phyloP scores from a whole-genome alignment of 1,284 basidiomycete genomes.

The Apiotrichum gamsii region DNA sequence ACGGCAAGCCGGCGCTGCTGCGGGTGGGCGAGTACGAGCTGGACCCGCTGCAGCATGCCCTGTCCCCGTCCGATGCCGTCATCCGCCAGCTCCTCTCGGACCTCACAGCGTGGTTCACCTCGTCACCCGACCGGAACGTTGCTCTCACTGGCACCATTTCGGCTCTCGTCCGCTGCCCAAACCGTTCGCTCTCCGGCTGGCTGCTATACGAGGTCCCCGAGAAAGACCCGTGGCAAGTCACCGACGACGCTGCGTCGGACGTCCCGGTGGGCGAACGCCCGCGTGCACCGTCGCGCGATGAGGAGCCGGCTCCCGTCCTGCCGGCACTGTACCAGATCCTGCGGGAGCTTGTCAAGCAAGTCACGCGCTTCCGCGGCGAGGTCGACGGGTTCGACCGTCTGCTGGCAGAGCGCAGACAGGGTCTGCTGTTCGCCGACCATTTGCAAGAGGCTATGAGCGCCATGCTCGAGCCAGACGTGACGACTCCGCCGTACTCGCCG shows the following conservation, averaged over 20 bases:
- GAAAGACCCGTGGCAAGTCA: conserved; percentile 24
- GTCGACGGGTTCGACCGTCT: conserved; percentile 72
- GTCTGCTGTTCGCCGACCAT: conserved; percentile 86
- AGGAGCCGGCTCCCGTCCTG: conserved; percentile 8
- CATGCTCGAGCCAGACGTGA: conserved; percentile 49
- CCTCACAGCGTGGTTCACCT: conserved; percentile 71
- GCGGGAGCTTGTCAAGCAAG: conserved; percentile 62
- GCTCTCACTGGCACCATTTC: conserved; percentile 76
- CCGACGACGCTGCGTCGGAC: conserved; percentile 5
- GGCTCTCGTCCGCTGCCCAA: conserved; percentile 70
- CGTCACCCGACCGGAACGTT: conserved; percentile 79
- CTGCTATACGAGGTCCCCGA: conserved; percentile 45
- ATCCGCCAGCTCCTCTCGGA: conserved; percentile 64
- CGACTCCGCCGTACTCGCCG: conserved; percentile 1
- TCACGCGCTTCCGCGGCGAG: conserved; percentile 23
- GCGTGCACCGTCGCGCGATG: not conserved
- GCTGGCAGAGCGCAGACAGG: conserved; percentile 77
- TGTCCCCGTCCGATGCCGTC: conserved; percentile 73
- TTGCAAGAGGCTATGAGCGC: conserved; percentile 79
- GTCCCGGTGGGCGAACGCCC: not conserved
- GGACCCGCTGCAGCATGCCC: conserved; percentile 51
- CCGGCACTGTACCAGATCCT: conserved; percentile 74
- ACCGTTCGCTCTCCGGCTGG: conserved; percentile 83
- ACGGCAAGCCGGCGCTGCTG: conserved; percentile 18
- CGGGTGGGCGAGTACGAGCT: conserved; percentile 13